Evolutionary conservation across 768 basidiomycete genomes (phyloP).

Genomic region (Lepiota brunneoincarnata): DNA sequence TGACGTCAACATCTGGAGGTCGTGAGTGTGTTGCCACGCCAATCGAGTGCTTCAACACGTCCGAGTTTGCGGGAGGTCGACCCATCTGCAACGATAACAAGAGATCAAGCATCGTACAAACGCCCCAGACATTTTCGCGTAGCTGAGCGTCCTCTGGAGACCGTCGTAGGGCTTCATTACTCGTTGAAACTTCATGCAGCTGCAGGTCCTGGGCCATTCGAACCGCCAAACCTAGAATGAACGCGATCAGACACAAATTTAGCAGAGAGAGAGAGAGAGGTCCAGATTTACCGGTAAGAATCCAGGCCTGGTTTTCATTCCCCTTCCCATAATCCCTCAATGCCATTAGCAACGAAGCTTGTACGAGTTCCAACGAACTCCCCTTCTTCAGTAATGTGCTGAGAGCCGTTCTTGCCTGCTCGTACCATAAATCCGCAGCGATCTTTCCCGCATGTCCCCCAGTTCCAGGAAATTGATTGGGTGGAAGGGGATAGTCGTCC

Average conservation of each 20-base stretch:
- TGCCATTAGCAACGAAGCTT: conserved; percentile 23
- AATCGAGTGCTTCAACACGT: conserved; percentile 16
- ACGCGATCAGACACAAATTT: not conserved
- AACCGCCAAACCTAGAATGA: conserved; percentile 17
- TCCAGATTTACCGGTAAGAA: conserved; percentile 19
- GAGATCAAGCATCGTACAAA: conserved; percentile 22
- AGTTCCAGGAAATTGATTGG: conserved; percentile 7
- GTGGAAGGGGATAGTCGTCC: conserved; percentile 19
- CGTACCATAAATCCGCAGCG: conserved; percentile 27
- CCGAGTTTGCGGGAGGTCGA: conserved; percentile 20
- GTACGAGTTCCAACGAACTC: conserved; percentile 20
- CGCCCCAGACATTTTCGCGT: conserved; percentile 24
- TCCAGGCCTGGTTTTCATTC: conserved; percentile 25
- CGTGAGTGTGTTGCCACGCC: not conserved
- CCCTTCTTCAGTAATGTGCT: conserved; percentile 11
- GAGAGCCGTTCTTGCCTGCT: conserved; percentile 17
- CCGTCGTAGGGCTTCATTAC: not conserved
- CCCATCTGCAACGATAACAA: conserved; percentile 27
- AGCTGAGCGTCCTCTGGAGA: conserved; percentile 14
- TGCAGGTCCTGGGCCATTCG: conserved; percentile 22
- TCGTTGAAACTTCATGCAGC: conserved; percentile 12
- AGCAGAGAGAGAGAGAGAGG: not conserved
- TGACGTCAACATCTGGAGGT: conserved; percentile 3
- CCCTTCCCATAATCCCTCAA: conserved; percentile 26
- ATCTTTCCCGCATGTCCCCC: conserved; percentile 18